Base-by-base conservation (phyloP, 805 yeast species). In the Zygosaccharomyces bailii region DNA sequence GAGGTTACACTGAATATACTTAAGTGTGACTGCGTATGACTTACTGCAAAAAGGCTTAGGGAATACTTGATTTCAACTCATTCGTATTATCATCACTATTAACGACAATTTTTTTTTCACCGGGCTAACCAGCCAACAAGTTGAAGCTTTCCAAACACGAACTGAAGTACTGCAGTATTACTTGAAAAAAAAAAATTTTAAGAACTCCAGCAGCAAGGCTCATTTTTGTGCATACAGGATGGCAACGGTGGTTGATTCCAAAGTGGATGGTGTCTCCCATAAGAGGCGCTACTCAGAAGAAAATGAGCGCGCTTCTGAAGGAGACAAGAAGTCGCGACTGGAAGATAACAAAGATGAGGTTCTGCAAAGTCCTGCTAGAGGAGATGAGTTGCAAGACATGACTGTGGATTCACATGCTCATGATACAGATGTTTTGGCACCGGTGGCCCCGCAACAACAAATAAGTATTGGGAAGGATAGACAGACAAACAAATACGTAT, bases 211-310 rank as follows among this genome's bases (percentile, higher is more conserved):
- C 10, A 19, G 21, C 16, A 13, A 75, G 77, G 40, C 82, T 79
- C 2, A 71, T 85, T 46, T 61, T 84, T 2, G 66, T 90, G 90
- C 10, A 80, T 82, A 51, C 84, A 84, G 64, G 78, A 84, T 29
- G 89, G 84, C 45, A 71, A 68, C 46, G 84, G 75, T 46, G 61
- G 72, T 31, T 84, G 78, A 50, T 61, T 59, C 48, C 56, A 63
- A 30, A 7, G 39, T 25, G 18, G 34, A 35, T 34, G 27, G 32
- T 6, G 27, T 21, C 7, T 20, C 32, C 27, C 65, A 56, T 23
- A 65, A 36, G 18, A 45, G 23, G 13, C 40, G 39, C 19, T 34
- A 63, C 50, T 44, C 56, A 52, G 49, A 29, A 46, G 52, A 45
- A 46, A 32, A 18, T 11, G 40, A 25, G 17, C 33, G 25, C 25